Base-by-base conservation (phyloP, 331 rosid genomes). In the Dryas integrifolia region DNA sequence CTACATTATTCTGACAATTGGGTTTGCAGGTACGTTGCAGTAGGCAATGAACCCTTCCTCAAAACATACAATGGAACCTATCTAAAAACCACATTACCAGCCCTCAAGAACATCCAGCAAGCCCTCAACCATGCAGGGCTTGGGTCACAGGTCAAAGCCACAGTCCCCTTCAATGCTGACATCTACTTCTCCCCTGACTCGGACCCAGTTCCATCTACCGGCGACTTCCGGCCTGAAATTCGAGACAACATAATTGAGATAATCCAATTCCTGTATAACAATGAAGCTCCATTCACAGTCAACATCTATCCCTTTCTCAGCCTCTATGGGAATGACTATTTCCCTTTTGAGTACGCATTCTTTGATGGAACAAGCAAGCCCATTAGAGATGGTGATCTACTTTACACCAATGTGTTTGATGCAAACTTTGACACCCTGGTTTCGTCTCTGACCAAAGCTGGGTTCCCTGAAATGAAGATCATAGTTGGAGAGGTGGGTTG, bases 401-500 rank as follows among this genome's bases (percentile, higher is more conserved):
- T 82, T 4, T 92, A 92, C 84, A 88, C 89, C 60, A 92, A 92
- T 24, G 96, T 86, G 39, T 90, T 92, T 56, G 98, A 92, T 59
- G 98, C 98, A 24, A 92, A 90, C 57, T 82, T 87, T 13, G 98
- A 92, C 73, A 92, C 98, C 0, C 92, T 92, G 39, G 71, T 83
- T 30, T 86, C 85, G 72, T 89, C 98, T 49, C 52, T 92, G 50
- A 68, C 77, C 38, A 88, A 78, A 69, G 91, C 90, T 11, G 98
- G 96, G 11, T 92, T 79, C 73, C 90, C 88, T 8, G 90, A 90
- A 9, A 84, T 85, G 84, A 57, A 73, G 51, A 69, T 92, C 69
- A 43, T 87, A n/a, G 84, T 92, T 60, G 98, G 98, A 70, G 98
- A 92, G 79, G 88, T 92, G 13, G 98, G 98, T 40, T 92, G 98